Percentiles rank a stretch among this genome's conserved stretches.
phyloP scores from a whole-genome alignment of 2,329 filamentous ascomycete genomes.

The Nannizzia gypsea region DNA sequence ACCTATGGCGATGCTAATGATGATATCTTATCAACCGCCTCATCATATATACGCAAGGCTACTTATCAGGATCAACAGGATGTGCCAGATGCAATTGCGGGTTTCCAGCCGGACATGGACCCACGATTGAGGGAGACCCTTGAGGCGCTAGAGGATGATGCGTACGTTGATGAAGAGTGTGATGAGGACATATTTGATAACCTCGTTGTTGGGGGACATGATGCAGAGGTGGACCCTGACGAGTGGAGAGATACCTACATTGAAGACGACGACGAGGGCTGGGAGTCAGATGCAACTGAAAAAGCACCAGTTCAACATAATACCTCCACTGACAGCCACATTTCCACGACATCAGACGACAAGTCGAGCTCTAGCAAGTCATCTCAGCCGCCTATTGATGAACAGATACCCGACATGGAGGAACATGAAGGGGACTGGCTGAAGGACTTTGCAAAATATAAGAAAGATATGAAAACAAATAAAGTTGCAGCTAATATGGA shows the following conservation, averaged over 20 bases:
- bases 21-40: constrained; percentile 38
- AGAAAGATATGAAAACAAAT: constrained; percentile 55
- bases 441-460: constrained; percentile 87
- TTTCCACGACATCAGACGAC: constrained; percentile 14
- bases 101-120: constrained; percentile 97
- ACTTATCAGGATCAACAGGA: constrained; percentile 91
- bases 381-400: constrained; percentile 26
- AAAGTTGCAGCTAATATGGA: constrained; percentile 27
- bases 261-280: constrained; percentile 61
- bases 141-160: constrained; percentile 89
- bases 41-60: constrained; percentile 61
- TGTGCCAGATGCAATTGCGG: constrained; percentile 77
- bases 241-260: constrained; percentile 61
- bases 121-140: constrained; percentile 79
- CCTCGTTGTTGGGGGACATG: constrained; percentile 53
- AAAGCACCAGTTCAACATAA: constrained; percentile 47
- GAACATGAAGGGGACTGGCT: constrained; percentile 75
- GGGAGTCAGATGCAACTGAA: constrained; percentile 88
- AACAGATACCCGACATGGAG: constrained; percentile 33
- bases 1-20: constrained; percentile 10
- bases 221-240: constrained; percentile 59
- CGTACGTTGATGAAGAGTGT: constrained; percentile 70
- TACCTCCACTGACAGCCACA: not conserved
- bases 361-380: constrained; percentile 22
- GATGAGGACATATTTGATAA: constrained; percentile 74